A percentile compares a stretch with the other conserved stretches of the same genome.
These are phyloP conservation scores for Starmerella lactis-condensi DNA, from an alignment of 805 yeast species.

Conservation along the genomic window DNA sequence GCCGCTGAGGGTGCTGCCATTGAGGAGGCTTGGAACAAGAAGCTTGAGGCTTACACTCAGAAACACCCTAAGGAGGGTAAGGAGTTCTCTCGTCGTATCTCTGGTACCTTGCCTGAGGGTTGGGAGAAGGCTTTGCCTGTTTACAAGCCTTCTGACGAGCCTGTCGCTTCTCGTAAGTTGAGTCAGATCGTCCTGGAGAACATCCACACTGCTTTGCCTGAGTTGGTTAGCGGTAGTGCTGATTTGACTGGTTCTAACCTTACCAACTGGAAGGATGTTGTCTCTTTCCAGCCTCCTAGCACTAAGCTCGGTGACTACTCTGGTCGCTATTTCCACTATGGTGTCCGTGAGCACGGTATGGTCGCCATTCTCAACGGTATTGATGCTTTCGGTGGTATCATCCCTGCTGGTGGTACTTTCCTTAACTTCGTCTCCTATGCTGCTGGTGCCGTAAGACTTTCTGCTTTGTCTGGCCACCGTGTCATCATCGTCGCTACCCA, in stretches of 20 bases:
- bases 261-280: constrained; percentile 68
- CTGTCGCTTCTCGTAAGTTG: constrained; percentile 87
- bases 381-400: constrained; percentile 69
- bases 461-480: constrained; percentile 31
- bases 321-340: constrained; percentile 91
- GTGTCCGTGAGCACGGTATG: constrained; percentile 99
- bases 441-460: constrained; percentile 34
- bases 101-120: constrained; percentile 57
- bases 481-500: constrained; percentile 38
- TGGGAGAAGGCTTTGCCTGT: constrained; percentile 67
- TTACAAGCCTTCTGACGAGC: constrained; percentile 57
- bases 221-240: constrained; percentile 93
- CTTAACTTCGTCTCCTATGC: constrained; percentile 64
- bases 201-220: constrained; percentile 54
- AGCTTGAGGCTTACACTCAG: constrained; percentile 40
- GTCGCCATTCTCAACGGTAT: constrained; percentile 97
- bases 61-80: constrained; percentile 64
- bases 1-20: constrained; percentile 44
- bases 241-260: constrained; percentile 94
- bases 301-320: constrained; percentile 65
- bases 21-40: constrained; percentile 58
- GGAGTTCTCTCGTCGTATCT: constrained; percentile 62
- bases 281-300: constrained; percentile 80
- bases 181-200: constrained; percentile 60
- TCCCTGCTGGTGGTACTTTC: constrained; percentile 94